These are phyloP conservation scores for Cadophora sp. DNA, from an alignment of 2,329 filamentous ascomycete genomes.

Conservation along the genomic window DNA sequence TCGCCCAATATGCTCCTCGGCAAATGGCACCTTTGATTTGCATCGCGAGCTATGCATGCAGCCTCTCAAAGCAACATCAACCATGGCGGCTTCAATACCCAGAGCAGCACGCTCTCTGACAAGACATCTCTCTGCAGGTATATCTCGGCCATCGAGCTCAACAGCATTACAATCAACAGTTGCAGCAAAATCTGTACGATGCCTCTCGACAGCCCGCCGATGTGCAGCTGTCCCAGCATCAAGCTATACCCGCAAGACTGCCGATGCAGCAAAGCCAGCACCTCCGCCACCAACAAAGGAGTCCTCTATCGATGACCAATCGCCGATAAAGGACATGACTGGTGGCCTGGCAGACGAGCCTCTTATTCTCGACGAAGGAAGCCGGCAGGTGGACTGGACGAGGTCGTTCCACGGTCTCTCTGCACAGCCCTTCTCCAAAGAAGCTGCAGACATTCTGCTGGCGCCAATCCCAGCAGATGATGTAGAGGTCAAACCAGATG, in stretches of 20 bases:
- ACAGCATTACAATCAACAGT: background rate
- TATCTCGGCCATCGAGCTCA: conserved; percentile 19
- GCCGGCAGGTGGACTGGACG: conserved; percentile 72
- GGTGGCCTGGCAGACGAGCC: conserved; percentile 58
- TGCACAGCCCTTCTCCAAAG: conserved; percentile 66
- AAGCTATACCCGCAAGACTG: conserved; percentile 36
- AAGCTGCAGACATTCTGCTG: conserved; percentile 66
- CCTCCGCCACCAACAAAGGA: conserved; percentile 16
- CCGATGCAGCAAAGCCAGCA: conserved; percentile 21
- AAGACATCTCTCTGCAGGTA: conserved; percentile 23
- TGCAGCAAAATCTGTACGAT: conserved; percentile 20
- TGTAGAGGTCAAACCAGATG: conserved; percentile 97
- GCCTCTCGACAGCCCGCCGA: conserved; percentile 35
- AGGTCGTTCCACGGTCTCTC: conserved; percentile 75
- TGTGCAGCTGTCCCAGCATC: conserved; percentile 37
- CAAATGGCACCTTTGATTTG: conserved; percentile 17
- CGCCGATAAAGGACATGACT: conserved; percentile 49
- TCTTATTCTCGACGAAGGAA: conserved; percentile 52
- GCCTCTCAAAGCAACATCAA: conserved; percentile 22
- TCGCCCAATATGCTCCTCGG: background rate
- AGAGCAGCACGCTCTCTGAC: conserved; percentile 36
- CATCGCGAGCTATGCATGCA: conserved; percentile 30
- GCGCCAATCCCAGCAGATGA: conserved; percentile 73
- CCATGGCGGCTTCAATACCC: conserved; percentile 34
- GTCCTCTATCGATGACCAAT: conserved; percentile 60